Percentiles rank a stretch among this genome's conserved stretches.
Evolutionary conservation across 768 basidiomycete species (phyloP).

Genomic region (Suillus weaverae): DNA sequence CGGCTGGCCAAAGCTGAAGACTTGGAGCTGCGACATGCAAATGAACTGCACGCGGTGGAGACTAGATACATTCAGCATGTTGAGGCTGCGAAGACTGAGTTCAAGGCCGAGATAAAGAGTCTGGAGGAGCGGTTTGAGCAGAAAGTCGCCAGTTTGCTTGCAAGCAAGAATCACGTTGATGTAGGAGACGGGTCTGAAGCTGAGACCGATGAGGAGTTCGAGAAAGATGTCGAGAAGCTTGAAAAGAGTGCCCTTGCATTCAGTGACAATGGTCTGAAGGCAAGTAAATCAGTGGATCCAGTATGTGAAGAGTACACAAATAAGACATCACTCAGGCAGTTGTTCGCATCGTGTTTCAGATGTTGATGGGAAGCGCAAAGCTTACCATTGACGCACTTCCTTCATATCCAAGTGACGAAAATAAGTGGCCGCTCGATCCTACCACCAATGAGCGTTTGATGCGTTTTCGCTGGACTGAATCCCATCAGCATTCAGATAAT

Average conservation of each 20-base stretch:
- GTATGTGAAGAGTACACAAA: not conserved
- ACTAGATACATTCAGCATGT: not conserved
- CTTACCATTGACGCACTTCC: not conserved
- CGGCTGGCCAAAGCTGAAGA: not conserved
- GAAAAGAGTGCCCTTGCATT: conserved; percentile 14
- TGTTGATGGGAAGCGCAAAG: not conserved
- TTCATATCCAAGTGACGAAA: not conserved
- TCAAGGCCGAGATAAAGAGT: not conserved
- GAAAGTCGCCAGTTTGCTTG: not conserved
- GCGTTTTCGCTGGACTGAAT: conserved; percentile 6
- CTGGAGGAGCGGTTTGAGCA: not conserved
- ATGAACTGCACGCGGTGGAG: not conserved
- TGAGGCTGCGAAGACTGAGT: not conserved
- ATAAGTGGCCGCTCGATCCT: not conserved
- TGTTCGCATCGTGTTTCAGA: not conserved
- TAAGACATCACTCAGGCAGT: conserved; percentile 3
- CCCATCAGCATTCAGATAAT: not conserved
- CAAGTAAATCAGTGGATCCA: not conserved
- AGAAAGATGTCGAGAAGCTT: not conserved
- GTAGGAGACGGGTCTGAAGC: not conserved
- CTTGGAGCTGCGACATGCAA: not conserved
- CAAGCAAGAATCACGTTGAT: not conserved
- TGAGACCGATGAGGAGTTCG: not conserved
- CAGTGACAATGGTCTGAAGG: not conserved
- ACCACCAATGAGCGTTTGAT: not conserved